These are phyloP conservation scores for Corchorus capsularis DNA, from an alignment of 345 rosid species.

Conservation along the genomic window DNA sequence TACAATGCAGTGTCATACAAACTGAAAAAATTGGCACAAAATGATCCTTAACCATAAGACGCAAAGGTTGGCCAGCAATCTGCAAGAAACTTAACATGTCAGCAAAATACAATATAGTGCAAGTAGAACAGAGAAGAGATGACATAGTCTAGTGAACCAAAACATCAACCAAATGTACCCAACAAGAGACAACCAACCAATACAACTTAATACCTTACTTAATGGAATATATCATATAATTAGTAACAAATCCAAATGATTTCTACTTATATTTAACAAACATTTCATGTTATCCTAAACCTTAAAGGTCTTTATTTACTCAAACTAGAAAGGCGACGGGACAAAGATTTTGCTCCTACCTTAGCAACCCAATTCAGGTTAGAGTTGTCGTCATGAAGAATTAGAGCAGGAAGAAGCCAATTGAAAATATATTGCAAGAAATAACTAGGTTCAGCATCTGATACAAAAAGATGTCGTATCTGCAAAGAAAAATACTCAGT, in stretches of 20 bases:
- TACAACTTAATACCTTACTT: background rate
- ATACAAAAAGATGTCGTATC: slow-evolving; percentile 69
- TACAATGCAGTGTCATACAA: slow-evolving; percentile 75
- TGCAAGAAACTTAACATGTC: slow-evolving; percentile 40
- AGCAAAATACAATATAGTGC: slow-evolving; percentile 14
- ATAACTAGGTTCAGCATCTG: slow-evolving; percentile 64
- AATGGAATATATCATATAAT: background rate
- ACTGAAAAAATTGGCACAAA: slow-evolving; percentile 88
- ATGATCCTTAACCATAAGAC: slow-evolving; percentile 58
- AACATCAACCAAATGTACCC: background rate
- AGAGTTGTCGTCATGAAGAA: slow-evolving; percentile 58
- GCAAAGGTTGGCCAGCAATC: slow-evolving; percentile 68
- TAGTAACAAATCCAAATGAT: background rate
- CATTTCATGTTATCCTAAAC: background rate
- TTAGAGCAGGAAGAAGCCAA: slow-evolving; percentile 92
- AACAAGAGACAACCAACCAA: background rate
- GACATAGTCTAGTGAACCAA: background rate
- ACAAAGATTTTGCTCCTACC: slow-evolving; percentile 44
- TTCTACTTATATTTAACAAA: background rate
- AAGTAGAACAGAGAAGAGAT: slow-evolving; percentile 1
- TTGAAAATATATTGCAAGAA: slow-evolving; percentile 78
- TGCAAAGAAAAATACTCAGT: slow-evolving; percentile 36
- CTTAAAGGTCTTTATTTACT: slow-evolving; percentile 3
- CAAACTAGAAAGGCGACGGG: slow-evolving; percentile 6
- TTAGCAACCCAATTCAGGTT: slow-evolving; percentile 74